Evolutionary conservation across 2,329 filamentous ascomycete genomes (phyloP).

Genomic region (Claviceps quebecensis): DNA sequence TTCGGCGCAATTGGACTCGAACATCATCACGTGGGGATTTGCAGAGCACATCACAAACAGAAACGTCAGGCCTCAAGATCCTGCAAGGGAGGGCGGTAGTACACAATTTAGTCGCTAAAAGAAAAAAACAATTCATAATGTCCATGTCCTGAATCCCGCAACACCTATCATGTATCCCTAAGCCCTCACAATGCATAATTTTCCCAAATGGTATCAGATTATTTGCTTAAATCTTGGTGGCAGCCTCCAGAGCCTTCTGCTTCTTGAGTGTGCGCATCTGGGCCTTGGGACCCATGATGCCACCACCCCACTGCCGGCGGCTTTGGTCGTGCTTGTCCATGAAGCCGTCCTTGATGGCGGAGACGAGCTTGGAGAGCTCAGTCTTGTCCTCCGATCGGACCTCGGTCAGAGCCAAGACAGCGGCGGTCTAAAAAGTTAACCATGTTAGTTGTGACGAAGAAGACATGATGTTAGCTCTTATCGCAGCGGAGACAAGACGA

Average conservation of each 20-base stretch:
- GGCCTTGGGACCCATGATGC: conserved; percentile 97
- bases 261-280: conserved; percentile 66
- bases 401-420: conserved; percentile 90
- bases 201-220: conserved; percentile 20
- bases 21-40: background rate
- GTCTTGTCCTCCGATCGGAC: conserved; percentile 96
- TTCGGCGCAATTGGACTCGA: background rate
- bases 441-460: background rate
- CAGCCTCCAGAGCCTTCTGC: conserved; percentile 82
- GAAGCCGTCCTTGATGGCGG: conserved; percentile 96
- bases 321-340: conserved; percentile 85
- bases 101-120: conserved; percentile 18
- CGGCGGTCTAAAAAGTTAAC: conserved; percentile 56
- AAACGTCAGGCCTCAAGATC: background rate
- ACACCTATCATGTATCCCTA: conserved; percentile 23
- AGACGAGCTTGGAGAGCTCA: conserved; percentile 93
- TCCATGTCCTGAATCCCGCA: conserved; percentile 26
- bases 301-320: conserved; percentile 95
- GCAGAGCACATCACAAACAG: background rate
- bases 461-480: too few species aligned
- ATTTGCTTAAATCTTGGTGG: conserved; percentile 82
- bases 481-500: conserved; percentile 11
- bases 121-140: conserved; percentile 23
- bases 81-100: conserved; percentile 7
- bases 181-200: conserved; percentile 23